A percentile compares a stretch with the other conserved stretches of the same genome.
Evolutionary conservation across 1,284 basidiomycete species (phyloP).

Genomic region (Trametes sp.): DNA sequence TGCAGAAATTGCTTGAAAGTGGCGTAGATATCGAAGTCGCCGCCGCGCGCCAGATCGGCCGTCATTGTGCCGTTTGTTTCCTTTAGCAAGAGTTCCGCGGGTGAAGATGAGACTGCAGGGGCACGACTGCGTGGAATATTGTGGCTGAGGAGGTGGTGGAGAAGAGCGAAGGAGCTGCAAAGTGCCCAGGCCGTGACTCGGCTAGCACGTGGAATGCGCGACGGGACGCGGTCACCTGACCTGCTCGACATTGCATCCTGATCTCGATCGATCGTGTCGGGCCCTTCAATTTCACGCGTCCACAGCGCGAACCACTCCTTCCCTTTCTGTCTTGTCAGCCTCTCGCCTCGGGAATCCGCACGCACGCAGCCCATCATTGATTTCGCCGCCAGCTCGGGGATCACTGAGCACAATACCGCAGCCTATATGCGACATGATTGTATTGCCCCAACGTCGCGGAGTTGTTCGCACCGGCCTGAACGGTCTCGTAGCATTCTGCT

Average conservation of each 20-base stretch:
- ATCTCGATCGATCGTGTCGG: constrained; percentile 30
- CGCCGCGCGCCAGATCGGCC: constrained; percentile 20
- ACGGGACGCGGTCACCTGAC: constrained; percentile 25
- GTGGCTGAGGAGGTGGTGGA: background rate
- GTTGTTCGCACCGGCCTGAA: no score
- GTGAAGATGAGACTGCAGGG: background rate
- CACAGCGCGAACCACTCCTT: background rate
- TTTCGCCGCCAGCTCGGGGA: background rate
- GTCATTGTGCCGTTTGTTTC: background rate
- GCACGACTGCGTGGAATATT: background rate
- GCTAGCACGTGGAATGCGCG: constrained; percentile 27
- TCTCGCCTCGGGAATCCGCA: background rate
- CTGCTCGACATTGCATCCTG: background rate
- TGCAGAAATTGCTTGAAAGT: constrained; percentile 63
- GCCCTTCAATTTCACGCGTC: background rate
- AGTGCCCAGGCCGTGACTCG: constrained; percentile 25
- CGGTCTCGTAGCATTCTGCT: constrained; percentile 7
- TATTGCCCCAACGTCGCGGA: no score
- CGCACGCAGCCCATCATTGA: background rate
- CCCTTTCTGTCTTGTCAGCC: background rate
- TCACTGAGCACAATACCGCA: background rate
- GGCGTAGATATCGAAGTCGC: constrained; percentile 60
- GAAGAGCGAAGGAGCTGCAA: constrained; percentile 1
- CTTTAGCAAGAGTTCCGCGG: background rate
- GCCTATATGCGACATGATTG: background rate